Evolutionary conservation across 768 basidiomycete species (phyloP), one percentile per base, ranked within the genome.

Genomic region (Russula sp.): DNA sequence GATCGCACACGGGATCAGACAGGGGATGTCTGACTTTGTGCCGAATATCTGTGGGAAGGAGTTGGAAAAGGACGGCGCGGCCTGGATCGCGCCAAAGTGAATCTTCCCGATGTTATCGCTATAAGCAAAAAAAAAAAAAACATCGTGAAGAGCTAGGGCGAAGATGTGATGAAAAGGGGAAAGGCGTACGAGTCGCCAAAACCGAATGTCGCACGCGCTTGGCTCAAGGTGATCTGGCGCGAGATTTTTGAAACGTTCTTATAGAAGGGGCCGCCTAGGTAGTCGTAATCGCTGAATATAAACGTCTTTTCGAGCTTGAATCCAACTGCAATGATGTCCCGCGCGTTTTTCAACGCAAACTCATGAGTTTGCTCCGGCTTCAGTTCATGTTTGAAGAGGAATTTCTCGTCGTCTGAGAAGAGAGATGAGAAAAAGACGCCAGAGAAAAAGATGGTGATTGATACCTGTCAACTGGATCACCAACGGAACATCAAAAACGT

Each of bases 11-110:
- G 96, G 96, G 67, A 99, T 99, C 35, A 99, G 80, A 71, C 87
- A 91, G 2, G 96, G 96, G 52, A 98, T 83, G 73, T 91, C 87
- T 59, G 84, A 83, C 43, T 76, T 77, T 6, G 83, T 79, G 56
- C 94, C 95, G 69, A 94, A 99, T 66, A 99, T 98, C 64, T 99
- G 93, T 20, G 97, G 95, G 79, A 98, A 99, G 13, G 95, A 97
- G 73, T 94, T 96, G 65, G 93, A 94, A 79, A 99, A 99, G 18
- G 93, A 90, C 0, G 97, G 95, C 0, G 95, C 85, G 8, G 97
- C 93, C 75, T 99, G 97, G 66, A 99, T 85, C 34, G 97, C 81
- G 39, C 88, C 92, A 72, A 99, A 99, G 76, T 98, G 95, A 61
- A 92, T 84, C 77, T 98, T 98, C 63, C 97, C 97, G 66, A 98